Percentiles rank a stretch among this genome's conserved stretches.
Conservation (phyloP, 1,284 basidiomycete species). For the Ceratobasidium sp. region DNA sequence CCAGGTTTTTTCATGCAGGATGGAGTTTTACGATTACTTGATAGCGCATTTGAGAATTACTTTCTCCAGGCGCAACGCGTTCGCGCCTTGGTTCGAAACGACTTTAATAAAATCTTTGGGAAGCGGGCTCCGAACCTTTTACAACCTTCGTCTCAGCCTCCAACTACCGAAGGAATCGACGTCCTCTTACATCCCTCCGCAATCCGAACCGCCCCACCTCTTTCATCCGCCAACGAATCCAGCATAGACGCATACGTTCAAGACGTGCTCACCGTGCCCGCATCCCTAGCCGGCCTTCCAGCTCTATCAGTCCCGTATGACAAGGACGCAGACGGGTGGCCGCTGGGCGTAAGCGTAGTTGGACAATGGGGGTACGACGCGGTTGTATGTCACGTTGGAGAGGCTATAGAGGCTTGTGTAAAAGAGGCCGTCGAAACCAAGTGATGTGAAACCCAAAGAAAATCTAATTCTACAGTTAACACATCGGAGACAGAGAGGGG, state of each 20-base stretch:
- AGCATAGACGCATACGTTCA: conserved; percentile 81
- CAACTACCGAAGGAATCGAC: conserved; percentile 69
- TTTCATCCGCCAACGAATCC: conserved; percentile 56
- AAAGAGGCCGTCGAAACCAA: neutral
- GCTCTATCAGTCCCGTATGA: conserved; percentile 81
- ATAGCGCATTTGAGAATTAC: conserved; percentile 95
- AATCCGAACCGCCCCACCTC: conserved; percentile 79
- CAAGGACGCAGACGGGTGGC: conserved; percentile 75
- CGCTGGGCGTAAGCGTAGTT: conserved; percentile 86
- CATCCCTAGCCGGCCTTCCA: conserved; percentile 90
- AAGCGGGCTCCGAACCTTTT: conserved; percentile 66
- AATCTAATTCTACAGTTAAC: conserved; percentile 38
- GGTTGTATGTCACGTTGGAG: conserved; percentile 71
- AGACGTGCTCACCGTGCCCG: conserved; percentile 93
- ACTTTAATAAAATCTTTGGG: conserved; percentile 80
- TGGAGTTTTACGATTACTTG: neutral
- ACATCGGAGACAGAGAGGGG: neutral
- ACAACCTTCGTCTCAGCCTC: conserved; percentile 42
- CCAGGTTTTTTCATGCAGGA: neutral
- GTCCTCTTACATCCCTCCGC: conserved; percentile 88
- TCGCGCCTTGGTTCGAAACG: conserved; percentile 76
- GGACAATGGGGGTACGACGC: conserved; percentile 93
- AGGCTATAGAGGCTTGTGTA: conserved; percentile 60
- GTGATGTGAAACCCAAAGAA: conserved; percentile 5
- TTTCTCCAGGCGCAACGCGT: conserved; percentile 93